Evolutionary conservation across 2,329 filamentous ascomycete genomes (phyloP).

Genomic region (Phyllosticta ampelicida): DNA sequence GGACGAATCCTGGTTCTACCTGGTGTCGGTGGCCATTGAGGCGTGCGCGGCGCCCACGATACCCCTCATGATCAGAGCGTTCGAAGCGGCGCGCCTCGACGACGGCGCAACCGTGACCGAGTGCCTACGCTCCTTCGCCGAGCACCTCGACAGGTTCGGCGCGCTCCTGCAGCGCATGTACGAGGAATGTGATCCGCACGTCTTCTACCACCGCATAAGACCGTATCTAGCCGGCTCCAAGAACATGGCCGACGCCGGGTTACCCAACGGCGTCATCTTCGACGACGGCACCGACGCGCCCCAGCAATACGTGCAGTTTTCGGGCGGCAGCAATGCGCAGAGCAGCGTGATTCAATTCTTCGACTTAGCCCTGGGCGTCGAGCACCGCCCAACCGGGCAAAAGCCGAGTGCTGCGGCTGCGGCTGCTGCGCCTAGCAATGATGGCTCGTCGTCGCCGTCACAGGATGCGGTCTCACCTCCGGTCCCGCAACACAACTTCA

Average conservation of each 20-base stretch:
- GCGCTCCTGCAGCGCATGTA: constrained; percentile 78
- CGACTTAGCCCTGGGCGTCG: constrained; percentile 78
- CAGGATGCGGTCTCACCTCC: constrained; percentile 24
- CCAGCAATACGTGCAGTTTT: constrained; percentile 66
- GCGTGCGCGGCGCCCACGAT: constrained; percentile 80
- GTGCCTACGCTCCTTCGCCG: constrained; percentile 72
- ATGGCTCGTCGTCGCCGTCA: constrained; percentile 23
- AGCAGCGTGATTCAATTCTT: constrained; percentile 97
- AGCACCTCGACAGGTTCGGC: constrained; percentile 76
- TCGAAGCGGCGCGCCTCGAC: constrained; percentile 62
- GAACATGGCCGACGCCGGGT: constrained; percentile 91
- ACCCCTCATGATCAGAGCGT: constrained; percentile 78
- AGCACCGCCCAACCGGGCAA: constrained; percentile 81
- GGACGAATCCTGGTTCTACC: constrained; percentile 98
- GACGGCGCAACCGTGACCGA: constrained; percentile 63
- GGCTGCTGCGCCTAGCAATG: constrained; percentile 10
- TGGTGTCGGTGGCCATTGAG: constrained; percentile 92
- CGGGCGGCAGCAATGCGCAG: constrained; percentile 92
- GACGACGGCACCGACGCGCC: constrained; percentile 60
- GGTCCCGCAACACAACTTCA: constrained; percentile 69
- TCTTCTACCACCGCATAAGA: constrained; percentile 94
- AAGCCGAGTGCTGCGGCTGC: constrained; percentile 40
- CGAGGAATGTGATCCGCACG: constrained; percentile 84
- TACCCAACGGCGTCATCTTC: constrained; percentile 80
- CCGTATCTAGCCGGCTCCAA: constrained; percentile 93